Evolutionary conservation across 1,284 basidiomycete genomes (phyloP), one percentile per base, ranked within the genome.

Genomic region (Heterobasidion occidentale): DNA sequence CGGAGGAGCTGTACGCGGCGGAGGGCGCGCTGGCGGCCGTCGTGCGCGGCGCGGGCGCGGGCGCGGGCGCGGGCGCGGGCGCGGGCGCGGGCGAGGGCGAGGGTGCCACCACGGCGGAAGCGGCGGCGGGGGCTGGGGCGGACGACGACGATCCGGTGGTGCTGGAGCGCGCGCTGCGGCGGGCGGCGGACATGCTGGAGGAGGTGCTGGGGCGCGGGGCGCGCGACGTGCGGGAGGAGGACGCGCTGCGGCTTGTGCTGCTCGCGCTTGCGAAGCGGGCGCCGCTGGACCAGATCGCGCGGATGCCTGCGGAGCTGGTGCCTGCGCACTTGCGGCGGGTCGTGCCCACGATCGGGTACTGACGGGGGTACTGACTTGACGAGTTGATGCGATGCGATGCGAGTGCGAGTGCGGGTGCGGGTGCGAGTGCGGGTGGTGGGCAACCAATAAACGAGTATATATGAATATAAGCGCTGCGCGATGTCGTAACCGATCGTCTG

Each of bases 201-300:
- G 56, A 44, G 33, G 57, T 34, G 5, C 56, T 53, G 11, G 52
- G 44, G 56, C 52, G 12, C 54, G 49, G 36, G 61, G 52, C 54
- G 49, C 57, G 51, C 48, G 60, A 48, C 36, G 55, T 54, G 7
- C 56, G 53, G 34, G 50, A 48, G n/a, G 60, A 61, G 8, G 53
- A 51, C 2, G 59, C 62, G 57, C 33, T 56, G 57, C 51, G 60
- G 56, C 53, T 34, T 52, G 88, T 87, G 65, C 70, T 89, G 36
- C 74, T 90, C 34, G 86, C 86, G 3, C 73, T 90, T 33, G 83
- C 85, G 54, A 88, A 88, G 66, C 77, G 87, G 7, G 86, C 86
- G 9, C 88, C 88, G 4, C 67, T 88, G 58, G 84, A 88, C 63
- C 81, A 77, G 59, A 84, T 90, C 56, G 83, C 83, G 17, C 74